These are phyloP conservation scores for Backusella psychrophila DNA, from an alignment of 192 early-diverging fungal genomes.

Conservation along the genomic window DNA sequence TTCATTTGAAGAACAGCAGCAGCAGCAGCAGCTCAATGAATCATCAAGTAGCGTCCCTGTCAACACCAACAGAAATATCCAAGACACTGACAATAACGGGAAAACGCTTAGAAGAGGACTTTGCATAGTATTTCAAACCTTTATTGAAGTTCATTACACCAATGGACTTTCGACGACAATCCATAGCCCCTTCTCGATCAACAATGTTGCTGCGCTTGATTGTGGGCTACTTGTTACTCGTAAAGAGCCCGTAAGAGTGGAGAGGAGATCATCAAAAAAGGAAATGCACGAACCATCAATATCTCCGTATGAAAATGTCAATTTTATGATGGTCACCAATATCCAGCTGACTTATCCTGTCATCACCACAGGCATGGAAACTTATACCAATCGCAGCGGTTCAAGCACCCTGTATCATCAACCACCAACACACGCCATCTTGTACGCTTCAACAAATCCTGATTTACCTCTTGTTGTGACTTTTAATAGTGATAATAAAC, in stretches of 20 bases:
- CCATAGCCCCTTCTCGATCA: not conserved
- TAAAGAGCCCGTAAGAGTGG: not conserved
- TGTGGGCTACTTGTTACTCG: not conserved
- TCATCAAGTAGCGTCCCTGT: not conserved
- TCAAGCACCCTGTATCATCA: not conserved
- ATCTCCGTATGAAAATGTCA: not conserved
- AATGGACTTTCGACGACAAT: not conserved
- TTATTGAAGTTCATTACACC: not conserved
- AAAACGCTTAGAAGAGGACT: not conserved
- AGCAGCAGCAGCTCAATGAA: not conserved
- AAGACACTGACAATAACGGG: not conserved
- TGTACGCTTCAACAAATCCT: not conserved
- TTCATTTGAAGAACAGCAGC: not conserved
- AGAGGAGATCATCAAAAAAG: not conserved
- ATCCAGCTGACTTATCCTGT: not conserved
- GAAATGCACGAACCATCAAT: not conserved
- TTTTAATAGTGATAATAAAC: slow-evolving; percentile 2
- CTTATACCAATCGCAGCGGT: not conserved
- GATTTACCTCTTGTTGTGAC: slow-evolving; percentile 6
- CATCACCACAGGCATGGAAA: not conserved
- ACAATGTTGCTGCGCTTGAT: not conserved
- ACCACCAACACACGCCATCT: not conserved
- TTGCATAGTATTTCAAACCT: slow-evolving; percentile 10
- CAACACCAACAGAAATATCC: not conserved
- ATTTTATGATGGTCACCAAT: not conserved